Percentiles rank a stretch among this genome's conserved stretches.
These are phyloP conservation scores for Canavalia gladiata DNA, from an alignment of 306 rosid genomes.

Conservation along the genomic window DNA sequence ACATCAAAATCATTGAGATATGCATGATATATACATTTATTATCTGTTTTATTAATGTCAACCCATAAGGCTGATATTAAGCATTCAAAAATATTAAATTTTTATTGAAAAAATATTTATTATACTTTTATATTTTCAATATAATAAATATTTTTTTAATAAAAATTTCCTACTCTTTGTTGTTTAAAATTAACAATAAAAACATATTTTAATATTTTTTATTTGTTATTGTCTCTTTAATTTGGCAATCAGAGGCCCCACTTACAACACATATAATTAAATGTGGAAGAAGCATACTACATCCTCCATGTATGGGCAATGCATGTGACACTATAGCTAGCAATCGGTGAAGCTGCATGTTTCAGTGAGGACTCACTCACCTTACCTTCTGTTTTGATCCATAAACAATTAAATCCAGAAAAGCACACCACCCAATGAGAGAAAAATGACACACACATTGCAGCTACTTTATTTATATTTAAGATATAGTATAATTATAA, in stretches of 20 bases:
- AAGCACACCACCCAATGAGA: constrained; percentile 33
- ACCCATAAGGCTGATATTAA: too few relatives aligned
- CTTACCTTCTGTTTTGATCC: constrained; percentile 30
- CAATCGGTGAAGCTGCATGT: constrained; percentile 49
- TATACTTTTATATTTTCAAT: too few relatives aligned
- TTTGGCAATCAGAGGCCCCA: constrained; percentile 46
- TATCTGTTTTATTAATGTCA: too few relatives aligned
- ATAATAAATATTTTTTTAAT: too few relatives aligned
- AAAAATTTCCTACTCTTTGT: too few relatives aligned
- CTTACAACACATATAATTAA: constrained; percentile 32
- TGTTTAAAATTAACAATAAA: too few relatives aligned
- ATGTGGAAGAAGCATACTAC: constrained; percentile 45
- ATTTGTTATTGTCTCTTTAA: constrained; percentile 34
- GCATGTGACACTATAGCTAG: constrained; percentile 51
- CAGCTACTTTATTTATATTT: constrained; percentile 7
- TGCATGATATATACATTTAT: not conserved
- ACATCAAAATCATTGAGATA: constrained; percentile 27
- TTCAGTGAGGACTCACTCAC: constrained; percentile 22
- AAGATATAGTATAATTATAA: constrained; percentile 2
- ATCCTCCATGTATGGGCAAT: constrained; percentile 59
- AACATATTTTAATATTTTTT: not conserved
- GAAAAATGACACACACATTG: not conserved
- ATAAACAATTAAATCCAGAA: constrained; percentile 27
- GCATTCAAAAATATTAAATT: too few relatives aligned
- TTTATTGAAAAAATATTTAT: too few relatives aligned